A percentile compares a stretch with the other conserved stretches of the same genome.
phyloP scores from a whole-genome alignment of 257 asterid genomes.

The Echites panduratus region DNA sequence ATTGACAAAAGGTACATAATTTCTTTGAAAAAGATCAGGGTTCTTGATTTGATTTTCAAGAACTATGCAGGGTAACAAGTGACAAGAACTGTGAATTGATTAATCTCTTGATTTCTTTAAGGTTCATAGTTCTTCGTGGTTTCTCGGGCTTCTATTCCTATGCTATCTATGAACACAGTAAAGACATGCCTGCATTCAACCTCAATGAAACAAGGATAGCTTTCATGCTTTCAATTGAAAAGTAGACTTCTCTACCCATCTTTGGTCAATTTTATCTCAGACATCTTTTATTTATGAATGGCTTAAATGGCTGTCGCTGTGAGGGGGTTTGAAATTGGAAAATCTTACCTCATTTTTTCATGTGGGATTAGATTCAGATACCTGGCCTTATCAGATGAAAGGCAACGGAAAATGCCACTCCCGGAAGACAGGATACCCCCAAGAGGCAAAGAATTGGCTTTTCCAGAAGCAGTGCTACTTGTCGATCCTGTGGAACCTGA shows the following conservation, averaged over 20 bases:
- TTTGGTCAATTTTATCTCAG: too few relatives aligned
- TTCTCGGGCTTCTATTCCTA: constrained; percentile 72
- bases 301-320: background rate
- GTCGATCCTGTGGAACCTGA: constrained; percentile 76
- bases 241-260: constrained; percentile 26
- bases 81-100: background rate
- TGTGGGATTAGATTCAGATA: constrained; percentile 47
- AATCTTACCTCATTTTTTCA: background rate
- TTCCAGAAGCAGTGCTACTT: constrained; percentile 81
- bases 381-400: constrained; percentile 79
- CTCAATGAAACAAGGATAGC: constrained; percentile 67
- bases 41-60: background rate
- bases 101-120: constrained; percentile 11
- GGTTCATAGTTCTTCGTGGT: constrained; percentile 64
- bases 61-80: background rate
- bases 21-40: background rate
- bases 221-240: constrained; percentile 70
- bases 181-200: constrained; percentile 75
- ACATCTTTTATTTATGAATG: background rate
- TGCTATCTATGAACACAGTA: constrained; percentile 66
- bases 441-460: constrained; percentile 72
- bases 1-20: constrained; percentile 59
- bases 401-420: constrained; percentile 68
- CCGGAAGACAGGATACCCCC: constrained; percentile 79
- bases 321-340: background rate